Evolutionary conservation across 306 rosid genomes (phyloP), one percentile per base, ranked within the genome.

Genomic region (Quercus ilex): DNA sequence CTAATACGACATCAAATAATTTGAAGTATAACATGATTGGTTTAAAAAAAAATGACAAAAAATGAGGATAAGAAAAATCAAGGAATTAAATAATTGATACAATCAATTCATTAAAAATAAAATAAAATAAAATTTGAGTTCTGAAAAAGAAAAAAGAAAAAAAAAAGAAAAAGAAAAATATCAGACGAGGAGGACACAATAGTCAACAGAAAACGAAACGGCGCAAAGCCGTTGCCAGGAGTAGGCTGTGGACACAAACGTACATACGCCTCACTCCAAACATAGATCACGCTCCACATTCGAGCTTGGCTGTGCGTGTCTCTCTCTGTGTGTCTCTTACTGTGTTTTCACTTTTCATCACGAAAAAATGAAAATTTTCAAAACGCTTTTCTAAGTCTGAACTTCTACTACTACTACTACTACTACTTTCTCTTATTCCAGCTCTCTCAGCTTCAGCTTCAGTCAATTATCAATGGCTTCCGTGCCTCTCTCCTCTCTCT

Each of bases 201-300:
- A 56, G 93, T 89, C 89, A 89, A 89, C 80, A 57, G 94, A 93
- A 88, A 91, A 84, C 77, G 98, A 93, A 87, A 86, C 80, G 91
- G 93, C 91, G 89, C 88, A 74, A 82, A 86, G 77, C 69, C 1
- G 71, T 25, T 76, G 78, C 94, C 98, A 84, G 75, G 62, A 12
- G 83, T 75, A 60, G 82, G 88, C 64, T 87, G 88, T 86, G 97
- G 95, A 62, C 82, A 74, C 75, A 79, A 86, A 83, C 19, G 8
- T 6, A 28, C 73, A 38, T 68, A 79, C 87, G 85, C 77, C 35
- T 46, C 67, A 38, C 20, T 35, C 57, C 76, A 70, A 80, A 53
- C 53, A 63, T 58, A 67, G 20, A 41, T 38, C 11, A 38, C 46
- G 46, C 46, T 38, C 2, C 43, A 6, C 43, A 6, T 35, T 38